A percentile compares a stretch with the other conserved stretches of the same genome.
These are phyloP conservation scores for Panaeolus papilionaceus DNA, from an alignment of 768 basidiomycete species.

Conservation along the genomic window DNA sequence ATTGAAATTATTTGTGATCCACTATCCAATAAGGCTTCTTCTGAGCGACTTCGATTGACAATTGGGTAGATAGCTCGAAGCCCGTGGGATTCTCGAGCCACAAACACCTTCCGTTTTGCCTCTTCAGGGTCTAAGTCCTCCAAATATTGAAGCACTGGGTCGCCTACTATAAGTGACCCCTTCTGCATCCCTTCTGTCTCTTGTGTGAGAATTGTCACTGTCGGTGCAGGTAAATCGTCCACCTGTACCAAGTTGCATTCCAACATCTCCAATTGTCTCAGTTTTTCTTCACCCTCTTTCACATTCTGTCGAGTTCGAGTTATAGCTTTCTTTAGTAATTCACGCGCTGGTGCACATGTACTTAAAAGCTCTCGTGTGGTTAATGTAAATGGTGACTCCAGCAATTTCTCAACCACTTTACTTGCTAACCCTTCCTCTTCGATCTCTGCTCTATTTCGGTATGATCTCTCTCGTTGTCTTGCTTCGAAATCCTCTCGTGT, in stretches of 20 bases:
- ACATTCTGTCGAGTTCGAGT: no score
- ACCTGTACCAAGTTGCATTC: no score
- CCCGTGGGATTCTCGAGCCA: conserved; percentile 15
- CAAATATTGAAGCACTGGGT: no score
- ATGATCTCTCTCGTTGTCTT: background rate
- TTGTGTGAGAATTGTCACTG: no score
- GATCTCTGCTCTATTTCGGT: background rate
- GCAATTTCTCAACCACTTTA: background rate
- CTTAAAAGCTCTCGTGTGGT: background rate
- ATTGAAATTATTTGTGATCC: conserved; percentile 35
- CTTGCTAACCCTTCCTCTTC: background rate
- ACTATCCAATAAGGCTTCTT: conserved; percentile 26
- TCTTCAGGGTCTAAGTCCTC: no score
- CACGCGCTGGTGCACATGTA: no score
- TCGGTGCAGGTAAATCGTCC: no score
- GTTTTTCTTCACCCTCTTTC: no score
- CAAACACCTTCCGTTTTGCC: background rate
- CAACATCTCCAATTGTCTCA: no score
- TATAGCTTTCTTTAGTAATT: no score
- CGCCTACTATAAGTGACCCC: no score
- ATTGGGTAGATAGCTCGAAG: conserved; percentile 15
- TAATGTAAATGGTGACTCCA: background rate
- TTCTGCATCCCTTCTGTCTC: no score
- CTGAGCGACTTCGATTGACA: conserved; percentile 15
- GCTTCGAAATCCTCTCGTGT: background rate